A percentile compares a stretch with the other conserved stretches of the same genome.
These are phyloP conservation scores for Termitomyces sp. DNA, from an alignment of 1,284 basidiomycete genomes.

Conservation along the genomic window DNA sequence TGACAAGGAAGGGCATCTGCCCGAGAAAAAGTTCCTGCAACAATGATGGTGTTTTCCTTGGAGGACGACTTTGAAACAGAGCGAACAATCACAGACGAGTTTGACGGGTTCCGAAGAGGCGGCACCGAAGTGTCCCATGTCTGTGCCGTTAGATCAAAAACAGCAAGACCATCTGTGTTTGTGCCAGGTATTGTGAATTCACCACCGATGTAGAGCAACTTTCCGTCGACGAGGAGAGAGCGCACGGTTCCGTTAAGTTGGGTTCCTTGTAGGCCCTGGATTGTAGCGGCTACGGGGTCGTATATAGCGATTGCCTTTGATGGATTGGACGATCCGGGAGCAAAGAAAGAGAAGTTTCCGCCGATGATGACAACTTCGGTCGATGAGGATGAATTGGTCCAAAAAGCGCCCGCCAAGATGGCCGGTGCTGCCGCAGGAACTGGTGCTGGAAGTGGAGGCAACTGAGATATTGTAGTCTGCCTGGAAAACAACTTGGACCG, in stretches of 20 bases:
- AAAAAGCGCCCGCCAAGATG: slow-evolving; percentile 85
- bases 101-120: slow-evolving; percentile 49
- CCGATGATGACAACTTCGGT: slow-evolving; percentile 76
- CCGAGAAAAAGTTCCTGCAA: slow-evolving; percentile 81
- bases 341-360: slow-evolving; percentile 79
- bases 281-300: slow-evolving; percentile 43
- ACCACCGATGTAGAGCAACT: slow-evolving; percentile 77
- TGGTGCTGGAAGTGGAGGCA: slow-evolving; percentile 48
- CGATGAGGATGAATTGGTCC: slow-evolving; percentile 73
- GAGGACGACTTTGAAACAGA: slow-evolving; percentile 65
- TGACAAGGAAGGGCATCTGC: slow-evolving; percentile 77
- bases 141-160: slow-evolving; percentile 67
- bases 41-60: slow-evolving; percentile 64
- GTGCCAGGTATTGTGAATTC: slow-evolving; percentile 59
- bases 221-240: slow-evolving; percentile 61
- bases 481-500: slow-evolving; percentile 48
- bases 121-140: slow-evolving; percentile 60
- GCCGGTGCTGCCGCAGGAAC: slow-evolving; percentile 67
- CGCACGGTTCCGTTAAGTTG: slow-evolving; percentile 71
- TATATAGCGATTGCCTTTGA: slow-evolving; percentile 73
- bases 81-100: slow-evolving; percentile 63
- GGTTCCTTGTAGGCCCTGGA: slow-evolving; percentile 56
- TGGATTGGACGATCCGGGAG: slow-evolving; percentile 36
- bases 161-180: slow-evolving; percentile 60
- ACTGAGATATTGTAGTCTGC: slow-evolving; percentile 36